Evolutionary conservation across 148 eudicot genomes (phyloP).

Genomic region (Rhododendron williamsianum): DNA sequence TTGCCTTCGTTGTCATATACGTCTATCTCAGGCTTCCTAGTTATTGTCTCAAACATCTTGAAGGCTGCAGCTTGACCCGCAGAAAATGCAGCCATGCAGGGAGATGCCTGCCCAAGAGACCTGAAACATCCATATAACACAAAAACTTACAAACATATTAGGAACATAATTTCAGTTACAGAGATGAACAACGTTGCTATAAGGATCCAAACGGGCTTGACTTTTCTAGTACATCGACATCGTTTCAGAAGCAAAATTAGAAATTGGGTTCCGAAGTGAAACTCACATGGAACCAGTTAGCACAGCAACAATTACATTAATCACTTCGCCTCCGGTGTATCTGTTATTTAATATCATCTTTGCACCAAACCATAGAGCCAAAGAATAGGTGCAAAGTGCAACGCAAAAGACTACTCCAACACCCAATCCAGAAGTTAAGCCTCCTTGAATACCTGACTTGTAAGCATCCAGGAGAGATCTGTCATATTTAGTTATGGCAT

Average conservation of each 20-base stretch:
- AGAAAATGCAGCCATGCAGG: slow-evolving; percentile 53
- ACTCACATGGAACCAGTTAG: slow-evolving; percentile 32
- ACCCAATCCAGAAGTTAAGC: background rate
- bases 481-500: slow-evolving; percentile 47
- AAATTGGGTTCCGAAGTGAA: background rate
- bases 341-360: slow-evolving; percentile 51
- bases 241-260: background rate
- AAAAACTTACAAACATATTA: background rate
- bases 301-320: slow-evolving; percentile 57
- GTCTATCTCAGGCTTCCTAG: slow-evolving; percentile 51
- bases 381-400: slow-evolving; percentile 45
- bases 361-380: slow-evolving; percentile 79
- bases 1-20: slow-evolving; percentile 36
- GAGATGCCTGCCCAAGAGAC: slow-evolving; percentile 61
- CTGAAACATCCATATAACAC: slow-evolving; percentile 18
- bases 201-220: background rate
- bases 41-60: slow-evolving; percentile 59
- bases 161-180: background rate
- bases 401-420: slow-evolving; percentile 9
- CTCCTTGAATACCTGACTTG: background rate
- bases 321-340: slow-evolving; percentile 60
- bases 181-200: background rate
- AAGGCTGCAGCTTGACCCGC: slow-evolving; percentile 57
- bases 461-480: background rate
- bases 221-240: background rate